Evolutionary conservation across 495 filamentous ascomycete species (phyloP), one percentile per base, ranked within the genome.

Genomic region (Hyaloscypha variabilis): DNA sequence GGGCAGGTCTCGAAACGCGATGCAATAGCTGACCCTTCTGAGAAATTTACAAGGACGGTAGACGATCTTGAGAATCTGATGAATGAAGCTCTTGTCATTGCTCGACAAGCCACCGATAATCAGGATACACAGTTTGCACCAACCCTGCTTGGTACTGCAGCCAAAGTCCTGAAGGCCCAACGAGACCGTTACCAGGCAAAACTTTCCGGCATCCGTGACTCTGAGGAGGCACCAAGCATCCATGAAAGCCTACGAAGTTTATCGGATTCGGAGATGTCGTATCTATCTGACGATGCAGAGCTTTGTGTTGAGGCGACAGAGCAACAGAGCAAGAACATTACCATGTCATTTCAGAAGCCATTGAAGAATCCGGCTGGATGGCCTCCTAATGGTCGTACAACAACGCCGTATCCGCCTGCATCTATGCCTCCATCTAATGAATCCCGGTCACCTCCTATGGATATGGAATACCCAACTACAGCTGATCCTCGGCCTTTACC

Each of bases 41-140:
- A 70, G 52, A 62, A 61, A 1, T 71, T 73, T 51, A 58, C 71
- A 1, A 68, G 57, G 30, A 74, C 72, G 6, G 75, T 79, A 53
- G 62, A 68, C 17, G 76, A 79, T 62, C 72, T 79, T 24, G 77
- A 78, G 58, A 63, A 61, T 57, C 69, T 79, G 13, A 66, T 78
- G 49, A 75, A 74, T 58, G 74, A 78, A 66, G 77, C 77, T 30
- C 55, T 78, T 4, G 52, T 62, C 13, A 74, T 79, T 62, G 77
- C 75, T 42, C 67, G 72, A 34, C 66, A 76, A 57, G 75, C 75
- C 30, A 65, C 69, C 21, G 70, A 72, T 55, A 67, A 61, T 24
- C 55, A 72, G 5, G 63, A 70, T 25, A 8, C 59, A 25, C 21
- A 13, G 19, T 56, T 34, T 30, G 59, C 36, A 6, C 60, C 63